Conservation (phyloP, 257 asterid genomes). For the Scutellaria baicalensis region DNA sequence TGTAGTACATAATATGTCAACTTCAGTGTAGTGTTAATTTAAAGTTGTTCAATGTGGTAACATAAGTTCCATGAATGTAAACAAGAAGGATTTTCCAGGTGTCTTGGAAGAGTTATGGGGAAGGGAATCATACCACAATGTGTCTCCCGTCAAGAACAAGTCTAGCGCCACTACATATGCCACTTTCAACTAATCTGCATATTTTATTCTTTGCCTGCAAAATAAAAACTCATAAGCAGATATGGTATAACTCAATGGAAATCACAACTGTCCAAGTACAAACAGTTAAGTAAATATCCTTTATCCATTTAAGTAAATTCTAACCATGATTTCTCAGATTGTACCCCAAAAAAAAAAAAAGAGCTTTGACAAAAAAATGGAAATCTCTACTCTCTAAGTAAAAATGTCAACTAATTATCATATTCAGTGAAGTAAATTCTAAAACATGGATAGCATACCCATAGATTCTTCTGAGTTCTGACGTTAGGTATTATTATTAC, state of each 20-base stretch:
- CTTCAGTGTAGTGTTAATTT: too few species aligned
- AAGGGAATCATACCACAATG: constrained; percentile 28
- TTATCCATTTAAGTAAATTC: background rate
- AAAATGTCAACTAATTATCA: too few species aligned
- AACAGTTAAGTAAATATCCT: background rate
- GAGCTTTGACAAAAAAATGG: background rate
- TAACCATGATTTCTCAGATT: background rate
- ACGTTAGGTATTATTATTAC: background rate
- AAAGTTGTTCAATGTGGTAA: background rate
- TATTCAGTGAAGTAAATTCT: background rate
- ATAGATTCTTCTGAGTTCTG: background rate
- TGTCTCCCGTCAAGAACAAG: constrained; percentile 44
- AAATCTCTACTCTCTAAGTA: background rate
- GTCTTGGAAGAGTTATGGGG: background rate
- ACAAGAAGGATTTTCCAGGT: background rate
- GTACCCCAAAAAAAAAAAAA: background rate
- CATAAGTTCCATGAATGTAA: background rate
- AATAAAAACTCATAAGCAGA: constrained; percentile 1
- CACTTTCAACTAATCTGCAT: constrained; percentile 34
- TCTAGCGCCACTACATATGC: constrained; percentile 36
- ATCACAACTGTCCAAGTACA: background rate
- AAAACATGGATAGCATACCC: background rate
- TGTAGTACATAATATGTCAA: too few species aligned
- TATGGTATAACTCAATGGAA: background rate
- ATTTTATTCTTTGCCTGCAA: constrained; percentile 33